Conservation (phyloP, 495 filamentous ascomycete species). For the Podospora pseudoanserina region DNA sequence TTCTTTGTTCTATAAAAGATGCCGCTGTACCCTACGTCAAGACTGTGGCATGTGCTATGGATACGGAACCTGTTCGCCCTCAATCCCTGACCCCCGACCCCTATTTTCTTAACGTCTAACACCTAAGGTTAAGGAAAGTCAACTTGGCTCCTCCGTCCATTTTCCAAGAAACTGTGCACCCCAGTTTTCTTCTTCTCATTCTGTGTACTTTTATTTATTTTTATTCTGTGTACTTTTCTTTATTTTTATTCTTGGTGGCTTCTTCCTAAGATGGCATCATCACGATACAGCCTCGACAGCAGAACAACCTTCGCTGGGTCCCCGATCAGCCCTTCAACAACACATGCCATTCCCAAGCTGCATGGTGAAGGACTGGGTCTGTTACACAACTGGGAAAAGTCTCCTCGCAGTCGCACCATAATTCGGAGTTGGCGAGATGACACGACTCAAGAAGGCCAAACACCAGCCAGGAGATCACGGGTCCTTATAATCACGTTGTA, state of each 20-base stretch:
- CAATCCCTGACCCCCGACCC: neutral
- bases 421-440: neutral
- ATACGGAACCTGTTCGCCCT: neutral
- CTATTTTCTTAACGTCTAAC: neutral
- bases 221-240: neutral
- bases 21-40: neutral
- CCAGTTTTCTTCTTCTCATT: neutral
- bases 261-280: neutral
- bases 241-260: neutral
- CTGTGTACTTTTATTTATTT: neutral
- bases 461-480: neutral
- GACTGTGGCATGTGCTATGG: neutral
- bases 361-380: neutral
- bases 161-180: neutral
- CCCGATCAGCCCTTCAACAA: neutral
- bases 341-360: neutral
- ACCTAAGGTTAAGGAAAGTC: neutral
- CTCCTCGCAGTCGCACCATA: neutral
- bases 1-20: neutral
- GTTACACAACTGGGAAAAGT: neutral
- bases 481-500: neutral
- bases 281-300: neutral
- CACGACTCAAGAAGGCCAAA: neutral
- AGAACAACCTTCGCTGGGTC: neutral
- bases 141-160: neutral